Evolutionary conservation across 805 yeast species (phyloP).

Genomic region (Millerago galiae): DNA sequence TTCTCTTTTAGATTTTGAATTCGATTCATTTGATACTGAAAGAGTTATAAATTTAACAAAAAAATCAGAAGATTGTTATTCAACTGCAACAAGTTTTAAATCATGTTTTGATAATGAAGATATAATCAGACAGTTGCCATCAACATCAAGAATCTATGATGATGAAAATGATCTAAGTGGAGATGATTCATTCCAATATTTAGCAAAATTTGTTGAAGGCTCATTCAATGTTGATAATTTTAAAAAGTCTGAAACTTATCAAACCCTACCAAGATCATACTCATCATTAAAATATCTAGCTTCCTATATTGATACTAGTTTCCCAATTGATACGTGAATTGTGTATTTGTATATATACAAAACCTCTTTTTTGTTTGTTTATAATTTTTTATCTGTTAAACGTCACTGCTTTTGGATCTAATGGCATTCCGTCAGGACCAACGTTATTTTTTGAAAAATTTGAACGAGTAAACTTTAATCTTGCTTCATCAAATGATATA

Average conservation of each 20-base stretch:
- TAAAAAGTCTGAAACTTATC: slow-evolving; percentile 13
- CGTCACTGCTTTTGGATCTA: slow-evolving; percentile 59
- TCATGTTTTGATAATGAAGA: slow-evolving; percentile 16
- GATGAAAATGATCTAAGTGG: background rate
- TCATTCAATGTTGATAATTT: slow-evolving; percentile 10
- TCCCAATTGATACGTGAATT: slow-evolving; percentile 1
- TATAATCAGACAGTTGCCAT: background rate
- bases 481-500: slow-evolving; percentile 63
- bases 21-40: slow-evolving; percentile 3
- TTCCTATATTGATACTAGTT: slow-evolving; percentile 24
- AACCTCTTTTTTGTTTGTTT: too few relatives aligned
- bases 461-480: slow-evolving; percentile 42
- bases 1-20: slow-evolving; percentile 1
- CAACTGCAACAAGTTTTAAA: slow-evolving; percentile 16
- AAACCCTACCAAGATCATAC: slow-evolving; percentile 21
- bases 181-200: slow-evolving; percentile 39
- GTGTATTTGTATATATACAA: too few relatives aligned
- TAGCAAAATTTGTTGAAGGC: slow-evolving; percentile 32
- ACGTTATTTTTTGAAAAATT: slow-evolving; percentile 46
- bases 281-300: slow-evolving; percentile 34
- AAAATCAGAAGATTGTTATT: background rate
- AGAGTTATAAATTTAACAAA: background rate
- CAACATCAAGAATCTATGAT: background rate
- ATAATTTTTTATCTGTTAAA: slow-evolving; percentile 21
- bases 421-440: slow-evolving; percentile 60